Evolutionary conservation across 768 basidiomycete species (phyloP).

Genomic region (Tephrocybe sp.): DNA sequence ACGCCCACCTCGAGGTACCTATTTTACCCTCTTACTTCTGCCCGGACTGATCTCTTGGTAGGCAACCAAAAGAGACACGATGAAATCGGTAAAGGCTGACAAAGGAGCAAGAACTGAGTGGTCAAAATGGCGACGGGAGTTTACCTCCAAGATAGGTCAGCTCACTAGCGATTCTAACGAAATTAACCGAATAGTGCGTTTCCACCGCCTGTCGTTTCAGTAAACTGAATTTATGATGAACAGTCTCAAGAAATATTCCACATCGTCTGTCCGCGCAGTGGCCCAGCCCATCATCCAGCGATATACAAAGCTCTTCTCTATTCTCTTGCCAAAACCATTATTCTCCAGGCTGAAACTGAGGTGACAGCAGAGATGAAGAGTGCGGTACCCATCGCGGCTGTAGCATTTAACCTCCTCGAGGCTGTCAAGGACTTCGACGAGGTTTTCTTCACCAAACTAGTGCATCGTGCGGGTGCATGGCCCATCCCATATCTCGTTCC

Average conservation of each 20-base stretch:
- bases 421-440: constrained; percentile 57
- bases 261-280: constrained; percentile 30
- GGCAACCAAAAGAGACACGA: constrained; percentile 61
- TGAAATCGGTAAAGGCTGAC: constrained; percentile 62
- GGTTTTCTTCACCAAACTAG: constrained; percentile 80
- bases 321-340: constrained; percentile 83
- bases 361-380: constrained; percentile 85
- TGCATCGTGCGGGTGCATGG: constrained; percentile 90
- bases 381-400: constrained; percentile 77
- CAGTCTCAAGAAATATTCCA: constrained; percentile 39
- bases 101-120: constrained; percentile 56
- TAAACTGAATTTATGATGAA: not conserved
- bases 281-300: constrained; percentile 28
- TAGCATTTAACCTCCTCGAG: constrained; percentile 70
- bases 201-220: constrained; percentile 6
- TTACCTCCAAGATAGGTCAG: constrained; percentile 86
- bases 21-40: not conserved
- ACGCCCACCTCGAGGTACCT: constrained; percentile 51
- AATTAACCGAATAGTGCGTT: constrained; percentile 64
- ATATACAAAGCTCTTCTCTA: constrained; percentile 79
- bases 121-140: constrained; percentile 68
- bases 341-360: constrained; percentile 92
- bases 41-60: constrained; percentile 25
- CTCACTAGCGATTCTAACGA: constrained; percentile 66
- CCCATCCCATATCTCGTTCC: constrained; percentile 67